Conservation (phyloP, 2,329 filamentous ascomycete species). For the Alternaria sp. region DNA sequence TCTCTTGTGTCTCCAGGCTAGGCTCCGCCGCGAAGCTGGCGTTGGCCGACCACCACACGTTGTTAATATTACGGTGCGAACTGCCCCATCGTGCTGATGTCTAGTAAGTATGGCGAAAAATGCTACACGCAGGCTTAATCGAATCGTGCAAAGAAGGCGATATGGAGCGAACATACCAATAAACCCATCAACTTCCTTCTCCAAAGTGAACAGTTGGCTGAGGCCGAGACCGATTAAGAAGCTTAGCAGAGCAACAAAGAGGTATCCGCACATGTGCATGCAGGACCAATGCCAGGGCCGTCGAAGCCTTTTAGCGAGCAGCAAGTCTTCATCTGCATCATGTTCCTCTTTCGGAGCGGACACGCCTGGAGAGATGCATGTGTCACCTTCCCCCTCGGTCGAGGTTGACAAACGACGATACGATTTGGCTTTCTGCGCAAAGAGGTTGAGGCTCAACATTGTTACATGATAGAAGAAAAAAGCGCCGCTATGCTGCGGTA, state of each 20-base stretch:
- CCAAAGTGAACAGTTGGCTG: conserved; percentile 1
- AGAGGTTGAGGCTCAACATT: conserved; percentile 14
- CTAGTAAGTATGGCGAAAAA: not conserved
- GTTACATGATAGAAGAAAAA: not conserved
- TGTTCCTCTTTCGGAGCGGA: not conserved
- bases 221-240: conserved; percentile 4
- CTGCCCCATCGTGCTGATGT: conserved; percentile 9
- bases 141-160: not conserved
- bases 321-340: not conserved
- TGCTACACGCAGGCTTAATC: too few species aligned
- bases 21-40: conserved; percentile 61
- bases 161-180: not conserved
- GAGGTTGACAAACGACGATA: conserved; percentile 8
- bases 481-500: not conserved
- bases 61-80: conserved; percentile 5
- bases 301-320: not conserved
- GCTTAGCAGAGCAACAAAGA: conserved; percentile 4
- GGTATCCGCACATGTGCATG: conserved; percentile 1
- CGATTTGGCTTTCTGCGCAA: not conserved
- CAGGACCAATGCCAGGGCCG: not conserved
- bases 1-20: conserved; percentile 36
- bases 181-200: conserved; percentile 14
- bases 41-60: conserved; percentile 14
- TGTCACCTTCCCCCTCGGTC: not conserved
- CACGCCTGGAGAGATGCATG: not conserved